Conservation (phyloP, 176 grass and related monocot species). For the Avena sativa region DNA sequence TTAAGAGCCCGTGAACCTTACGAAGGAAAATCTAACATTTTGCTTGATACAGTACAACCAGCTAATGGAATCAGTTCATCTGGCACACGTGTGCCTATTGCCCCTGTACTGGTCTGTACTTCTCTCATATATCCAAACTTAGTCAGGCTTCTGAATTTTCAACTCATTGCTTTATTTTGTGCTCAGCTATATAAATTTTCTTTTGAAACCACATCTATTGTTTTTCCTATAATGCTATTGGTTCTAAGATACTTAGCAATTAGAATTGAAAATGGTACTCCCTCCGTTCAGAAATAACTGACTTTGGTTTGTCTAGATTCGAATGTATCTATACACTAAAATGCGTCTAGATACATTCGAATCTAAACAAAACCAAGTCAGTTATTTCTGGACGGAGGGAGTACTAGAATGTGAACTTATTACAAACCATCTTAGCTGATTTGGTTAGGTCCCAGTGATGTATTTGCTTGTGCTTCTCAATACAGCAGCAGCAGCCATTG, state of each 20-base stretch:
- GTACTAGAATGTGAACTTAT: background rate
- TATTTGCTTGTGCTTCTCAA: constrained; percentile 12
- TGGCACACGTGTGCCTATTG: constrained; percentile 14
- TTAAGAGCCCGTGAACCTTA: constrained; percentile 54
- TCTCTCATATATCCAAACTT: constrained; percentile 23
- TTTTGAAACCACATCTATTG: background rate
- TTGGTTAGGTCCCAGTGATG: constrained; percentile 15
- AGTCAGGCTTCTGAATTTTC: constrained; percentile 20
- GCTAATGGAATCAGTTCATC: constrained; percentile 47
- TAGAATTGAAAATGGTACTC: background rate
- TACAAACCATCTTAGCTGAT: constrained; percentile 12
- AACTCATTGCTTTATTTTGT: constrained; percentile 16
- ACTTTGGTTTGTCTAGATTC: too few species aligned
- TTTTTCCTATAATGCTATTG: constrained; percentile 20
- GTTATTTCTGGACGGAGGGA: too few species aligned
- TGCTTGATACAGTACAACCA: constrained; percentile 45
- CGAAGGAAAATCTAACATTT: constrained; percentile 40
- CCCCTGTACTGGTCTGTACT: constrained; percentile 53
- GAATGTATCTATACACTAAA: too few species aligned
- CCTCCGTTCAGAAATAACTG: too few species aligned
- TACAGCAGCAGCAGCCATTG: background rate
- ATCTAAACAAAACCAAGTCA: too few species aligned
- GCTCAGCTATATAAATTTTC: background rate
- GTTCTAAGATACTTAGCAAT: background rate
- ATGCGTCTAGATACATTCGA: too few species aligned